Conservation (phyloP, 202 grass and related monocot genomes). For the Carex arenaria region DNA sequence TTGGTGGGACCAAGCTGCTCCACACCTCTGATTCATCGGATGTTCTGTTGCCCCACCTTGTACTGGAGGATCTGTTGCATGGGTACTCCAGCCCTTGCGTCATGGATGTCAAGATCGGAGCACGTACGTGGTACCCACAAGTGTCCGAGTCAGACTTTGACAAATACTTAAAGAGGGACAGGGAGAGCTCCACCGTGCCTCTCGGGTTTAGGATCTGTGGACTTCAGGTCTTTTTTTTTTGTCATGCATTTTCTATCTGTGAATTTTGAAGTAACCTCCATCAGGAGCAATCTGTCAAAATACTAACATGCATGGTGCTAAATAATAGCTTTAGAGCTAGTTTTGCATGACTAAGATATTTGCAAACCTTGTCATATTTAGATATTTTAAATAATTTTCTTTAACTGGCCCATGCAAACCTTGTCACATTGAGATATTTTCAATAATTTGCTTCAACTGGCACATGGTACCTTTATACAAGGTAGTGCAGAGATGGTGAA, state of each 20-base stretch:
- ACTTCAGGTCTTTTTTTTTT: conserved; percentile 23
- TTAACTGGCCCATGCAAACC: too few relatives aligned
- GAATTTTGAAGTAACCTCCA: not conserved
- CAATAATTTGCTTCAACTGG: too few relatives aligned
- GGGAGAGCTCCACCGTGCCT: conserved; percentile 37
- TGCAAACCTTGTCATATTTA: not conserved
- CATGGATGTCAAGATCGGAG: conserved; percentile 85
- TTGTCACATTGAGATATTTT: too few relatives aligned
- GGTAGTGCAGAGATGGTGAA: too few relatives aligned
- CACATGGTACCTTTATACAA: too few relatives aligned
- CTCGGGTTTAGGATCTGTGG: conserved; percentile 74
- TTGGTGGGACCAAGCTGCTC: conserved; percentile 53
- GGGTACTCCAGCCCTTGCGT: conserved; percentile 47
- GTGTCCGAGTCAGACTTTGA: conserved; percentile 42
- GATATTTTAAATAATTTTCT: too few relatives aligned
- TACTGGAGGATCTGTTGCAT: conserved; percentile 61
- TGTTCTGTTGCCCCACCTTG: conserved; percentile 40
- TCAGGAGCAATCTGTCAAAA: not conserved
- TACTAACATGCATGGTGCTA: not conserved
- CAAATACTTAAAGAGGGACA: conserved; percentile 76
- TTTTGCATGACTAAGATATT: not conserved
- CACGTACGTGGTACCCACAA: conserved; percentile 50
- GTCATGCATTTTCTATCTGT: not conserved
- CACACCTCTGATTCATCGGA: conserved; percentile 24
- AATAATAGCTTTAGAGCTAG: not conserved